Evolutionary conservation across 768 basidiomycete genomes (phyloP), one percentile per base, ranked within the genome.

Genomic region (Fomitopsis pulvina): DNA sequence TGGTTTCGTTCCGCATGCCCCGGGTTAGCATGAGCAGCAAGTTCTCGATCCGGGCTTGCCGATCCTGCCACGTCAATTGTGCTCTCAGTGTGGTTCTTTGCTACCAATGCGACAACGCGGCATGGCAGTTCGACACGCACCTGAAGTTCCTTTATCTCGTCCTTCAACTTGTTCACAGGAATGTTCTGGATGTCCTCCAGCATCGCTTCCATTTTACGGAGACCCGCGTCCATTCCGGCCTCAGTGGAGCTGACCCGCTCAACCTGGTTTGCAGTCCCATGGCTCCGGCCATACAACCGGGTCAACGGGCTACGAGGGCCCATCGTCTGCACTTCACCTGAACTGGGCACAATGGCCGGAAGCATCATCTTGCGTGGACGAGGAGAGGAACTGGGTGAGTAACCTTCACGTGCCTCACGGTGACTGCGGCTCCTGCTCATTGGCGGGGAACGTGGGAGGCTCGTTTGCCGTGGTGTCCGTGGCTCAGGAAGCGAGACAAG

Each of bases 91-190:
- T 25, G 6, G 16, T 27, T 1, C 21, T 29, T n/a, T 27, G 27
- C 14, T 20, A 28, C 20, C 41, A 21, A 16, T 2, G 44, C 22
- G 16, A 43, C 20, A 22, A 21, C 12, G 41, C 39, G 16, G 39
- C 9, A 21, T 18, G 8, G 21, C 39, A 9, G 16, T 7, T 18
- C 6, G 24, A 10, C 3, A 65, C 73, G 42, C 40, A 85, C 86
- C 75, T 87, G 85, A 25, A 91, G 65, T 61, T 91, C 89, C 62
- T 81, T 87, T 78, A 92, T 85, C 64, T 92, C 87, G 2, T 85
- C 83, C 64, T 79, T 84, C 30, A 92, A 67, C 53, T 67, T 75
- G 29, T 77, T 73, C 18, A 88, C 77, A 6, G 88, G 87, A 53
- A 87, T 55, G 38, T 77, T 73, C 26, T 74, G 73, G 40, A 85